Percentiles rank a stretch among this genome's conserved stretches.
Evolutionary conservation across 257 asterid genomes (phyloP).

Genomic region (Scutellaria minor): DNA sequence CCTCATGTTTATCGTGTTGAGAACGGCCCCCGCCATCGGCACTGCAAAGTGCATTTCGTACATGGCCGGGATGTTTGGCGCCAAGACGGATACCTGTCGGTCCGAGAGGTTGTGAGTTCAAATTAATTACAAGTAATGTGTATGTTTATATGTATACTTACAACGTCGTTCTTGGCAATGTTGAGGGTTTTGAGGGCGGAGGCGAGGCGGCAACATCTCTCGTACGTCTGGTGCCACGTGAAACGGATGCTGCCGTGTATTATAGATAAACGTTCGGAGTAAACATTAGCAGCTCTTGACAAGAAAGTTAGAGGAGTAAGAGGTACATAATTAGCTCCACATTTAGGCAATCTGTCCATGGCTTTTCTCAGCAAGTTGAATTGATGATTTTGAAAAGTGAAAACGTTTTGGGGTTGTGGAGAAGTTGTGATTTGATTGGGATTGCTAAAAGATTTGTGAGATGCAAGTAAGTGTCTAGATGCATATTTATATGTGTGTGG

Average conservation of each 20-base stretch:
- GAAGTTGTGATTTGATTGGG: not conserved
- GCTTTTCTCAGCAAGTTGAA: too few species aligned
- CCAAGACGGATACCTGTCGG: slow-evolving; percentile 69
- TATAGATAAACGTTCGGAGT: slow-evolving; percentile 58
- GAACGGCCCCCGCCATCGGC: slow-evolving; percentile 90
- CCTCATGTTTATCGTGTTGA: slow-evolving; percentile 78
- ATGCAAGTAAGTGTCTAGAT: not conserved
- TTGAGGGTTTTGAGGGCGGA: slow-evolving; percentile 60
- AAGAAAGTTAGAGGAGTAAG: slow-evolving; percentile 73
- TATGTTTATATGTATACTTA: slow-evolving; percentile 36
- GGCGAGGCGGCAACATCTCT: slow-evolving; percentile 77
- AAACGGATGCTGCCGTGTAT: slow-evolving; percentile 51
- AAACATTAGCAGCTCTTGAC: slow-evolving; percentile 62
- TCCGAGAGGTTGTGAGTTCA: too few species aligned
- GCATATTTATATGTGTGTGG: not conserved
- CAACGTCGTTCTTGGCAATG: slow-evolving; percentile 61
- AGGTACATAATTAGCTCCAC: slow-evolving; percentile 69
- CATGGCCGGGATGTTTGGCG: slow-evolving; percentile 78
- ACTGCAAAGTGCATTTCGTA: slow-evolving; percentile 90
- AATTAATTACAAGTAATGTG: too few species aligned
- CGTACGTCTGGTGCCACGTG: slow-evolving; percentile 72
- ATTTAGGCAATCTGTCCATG: slow-evolving; percentile 60
- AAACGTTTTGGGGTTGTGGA: too few species aligned
- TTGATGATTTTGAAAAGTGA: too few species aligned
- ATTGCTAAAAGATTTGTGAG: not conserved